Evolutionary conservation across 306 rosid genomes (phyloP).

Genomic region (Biancaea sappan): DNA sequence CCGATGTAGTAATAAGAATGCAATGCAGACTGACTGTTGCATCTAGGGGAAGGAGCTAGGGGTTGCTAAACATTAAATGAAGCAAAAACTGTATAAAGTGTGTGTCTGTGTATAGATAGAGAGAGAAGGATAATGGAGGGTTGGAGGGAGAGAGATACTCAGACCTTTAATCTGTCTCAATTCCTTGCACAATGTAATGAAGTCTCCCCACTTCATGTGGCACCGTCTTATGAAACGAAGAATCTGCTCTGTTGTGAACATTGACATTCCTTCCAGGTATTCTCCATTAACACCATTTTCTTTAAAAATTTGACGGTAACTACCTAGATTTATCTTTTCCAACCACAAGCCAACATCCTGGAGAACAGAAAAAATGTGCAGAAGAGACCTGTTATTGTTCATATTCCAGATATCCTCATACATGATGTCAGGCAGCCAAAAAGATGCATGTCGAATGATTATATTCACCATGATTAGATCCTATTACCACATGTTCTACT

Average conservation of each 20-base stretch:
- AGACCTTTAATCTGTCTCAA: conserved; percentile 96
- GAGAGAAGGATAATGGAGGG: not conserved
- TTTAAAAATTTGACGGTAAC: conserved; percentile 85
- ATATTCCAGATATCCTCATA: conserved; percentile 14
- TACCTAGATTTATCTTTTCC: conserved; percentile 92
- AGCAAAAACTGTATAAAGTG: conserved; percentile 21
- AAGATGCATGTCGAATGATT: conserved; percentile 16
- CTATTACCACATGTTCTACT: conserved; percentile 1
- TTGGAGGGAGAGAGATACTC: conserved; percentile 5
- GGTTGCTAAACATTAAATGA: conserved; percentile 28
- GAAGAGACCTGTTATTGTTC: not conserved
- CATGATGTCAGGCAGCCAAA: not conserved
- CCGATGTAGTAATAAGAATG: not conserved
- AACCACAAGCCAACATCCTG: conserved; percentile 99
- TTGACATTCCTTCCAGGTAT: conserved; percentile 97
- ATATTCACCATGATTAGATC: conserved; percentile 4
- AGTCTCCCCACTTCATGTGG: conserved; percentile 99
- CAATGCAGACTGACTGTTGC: not conserved
- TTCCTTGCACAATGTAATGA: conserved; percentile 95
- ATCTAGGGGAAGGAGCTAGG: not conserved
- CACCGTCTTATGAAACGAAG: conserved; percentile 98
- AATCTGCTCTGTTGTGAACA: conserved; percentile 98
- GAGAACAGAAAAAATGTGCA: conserved; percentile 31
- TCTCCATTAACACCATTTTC: conserved; percentile 98
- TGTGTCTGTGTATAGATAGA: conserved; percentile 18